These are phyloP conservation scores for Suillus americanus DNA, from an alignment of 768 basidiomycete species.

Conservation along the genomic window DNA sequence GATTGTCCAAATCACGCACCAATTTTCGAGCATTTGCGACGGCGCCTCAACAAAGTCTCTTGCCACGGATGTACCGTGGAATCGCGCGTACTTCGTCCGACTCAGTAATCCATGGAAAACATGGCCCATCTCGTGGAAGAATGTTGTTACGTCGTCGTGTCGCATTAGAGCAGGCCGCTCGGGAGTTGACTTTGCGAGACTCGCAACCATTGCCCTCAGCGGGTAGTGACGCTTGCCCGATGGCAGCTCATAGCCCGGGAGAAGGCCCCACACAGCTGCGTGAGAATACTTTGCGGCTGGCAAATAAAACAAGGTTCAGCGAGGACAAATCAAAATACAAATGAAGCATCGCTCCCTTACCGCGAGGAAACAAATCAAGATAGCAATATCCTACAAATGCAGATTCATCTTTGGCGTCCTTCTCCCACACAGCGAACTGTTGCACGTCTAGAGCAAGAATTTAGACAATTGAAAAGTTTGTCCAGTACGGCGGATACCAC, in stretches of 20 bases:
- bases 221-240: conserved; percentile 70
- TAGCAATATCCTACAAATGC: conserved; percentile 86
- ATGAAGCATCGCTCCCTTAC: conserved; percentile 36
- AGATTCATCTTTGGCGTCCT: conserved; percentile 64
- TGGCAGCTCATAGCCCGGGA: conserved; percentile 59
- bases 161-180: conserved; percentile 81
- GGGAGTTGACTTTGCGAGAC: conserved; percentile 82
- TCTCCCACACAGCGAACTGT: conserved; percentile 84
- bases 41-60: conserved; percentile 89
- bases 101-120: conserved; percentile 72
- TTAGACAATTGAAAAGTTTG: neutral
- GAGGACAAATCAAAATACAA: neutral
- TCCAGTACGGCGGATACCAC: conserved; percentile 13
- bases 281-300: conserved; percentile 79
- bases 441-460: conserved; percentile 60
- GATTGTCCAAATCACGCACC: conserved; percentile 40
- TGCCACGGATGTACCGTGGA: conserved; percentile 83
- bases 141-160: conserved; percentile 85
- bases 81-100: conserved; percentile 66
- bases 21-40: conserved; percentile 93
- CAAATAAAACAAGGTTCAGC: neutral
- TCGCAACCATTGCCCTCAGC: conserved; percentile 84
- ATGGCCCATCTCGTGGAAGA: conserved; percentile 90
- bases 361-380: conserved; percentile 84
- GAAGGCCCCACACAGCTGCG: conserved; percentile 81